These are phyloP conservation scores for Rhynchosporium graminicola DNA, from an alignment of 2,329 filamentous ascomycete genomes.

Conservation along the genomic window DNA sequence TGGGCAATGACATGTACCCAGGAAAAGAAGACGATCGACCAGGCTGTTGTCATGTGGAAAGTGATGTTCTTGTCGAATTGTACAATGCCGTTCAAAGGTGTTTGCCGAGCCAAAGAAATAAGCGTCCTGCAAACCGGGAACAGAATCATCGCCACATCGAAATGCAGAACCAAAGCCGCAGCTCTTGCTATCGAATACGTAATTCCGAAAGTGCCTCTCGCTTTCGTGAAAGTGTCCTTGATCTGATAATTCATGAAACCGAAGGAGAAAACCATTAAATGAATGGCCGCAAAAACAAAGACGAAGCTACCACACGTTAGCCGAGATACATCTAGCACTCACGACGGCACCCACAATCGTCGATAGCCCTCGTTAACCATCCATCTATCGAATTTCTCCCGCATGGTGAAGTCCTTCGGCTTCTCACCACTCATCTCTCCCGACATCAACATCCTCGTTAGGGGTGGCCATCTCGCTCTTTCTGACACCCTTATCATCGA, in stretches of 20 bases:
- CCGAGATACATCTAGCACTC: slow-evolving; percentile 16
- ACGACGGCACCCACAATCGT: slow-evolving; percentile 61
- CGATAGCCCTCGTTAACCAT: slow-evolving; percentile 88
- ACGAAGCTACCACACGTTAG: slow-evolving; percentile 63
- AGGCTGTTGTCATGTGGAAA: slow-evolving; percentile 82
- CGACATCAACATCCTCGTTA: slow-evolving; percentile 80
- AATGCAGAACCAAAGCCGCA: slow-evolving; percentile 74
- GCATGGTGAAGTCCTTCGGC: slow-evolving; percentile 65
- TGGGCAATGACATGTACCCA: slow-evolving; percentile 85
- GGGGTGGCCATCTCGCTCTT: slow-evolving; percentile 77
- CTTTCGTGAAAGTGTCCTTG: slow-evolving; percentile 70
- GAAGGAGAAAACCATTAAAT: slow-evolving; percentile 77
- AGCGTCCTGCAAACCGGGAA: slow-evolving; percentile 83
- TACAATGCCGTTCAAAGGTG: slow-evolving; percentile 81
- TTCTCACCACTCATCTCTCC: slow-evolving; percentile 78
- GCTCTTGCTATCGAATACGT: slow-evolving; percentile 77
- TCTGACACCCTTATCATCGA: slow-evolving; percentile 58
- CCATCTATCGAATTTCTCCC: slow-evolving; percentile 79
- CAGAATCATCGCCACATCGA: slow-evolving; percentile 77
- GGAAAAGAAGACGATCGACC: slow-evolving; percentile 87
- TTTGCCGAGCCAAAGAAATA: slow-evolving; percentile 78
- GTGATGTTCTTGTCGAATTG: slow-evolving; percentile 90
- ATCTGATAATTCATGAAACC: slow-evolving; percentile 78
- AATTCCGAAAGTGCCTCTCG: slow-evolving; percentile 69
- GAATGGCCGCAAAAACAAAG: slow-evolving; percentile 70